These are phyloP conservation scores for Bassia scoparia DNA, from an alignment of 148 eudicot species.

Conservation along the genomic window DNA sequence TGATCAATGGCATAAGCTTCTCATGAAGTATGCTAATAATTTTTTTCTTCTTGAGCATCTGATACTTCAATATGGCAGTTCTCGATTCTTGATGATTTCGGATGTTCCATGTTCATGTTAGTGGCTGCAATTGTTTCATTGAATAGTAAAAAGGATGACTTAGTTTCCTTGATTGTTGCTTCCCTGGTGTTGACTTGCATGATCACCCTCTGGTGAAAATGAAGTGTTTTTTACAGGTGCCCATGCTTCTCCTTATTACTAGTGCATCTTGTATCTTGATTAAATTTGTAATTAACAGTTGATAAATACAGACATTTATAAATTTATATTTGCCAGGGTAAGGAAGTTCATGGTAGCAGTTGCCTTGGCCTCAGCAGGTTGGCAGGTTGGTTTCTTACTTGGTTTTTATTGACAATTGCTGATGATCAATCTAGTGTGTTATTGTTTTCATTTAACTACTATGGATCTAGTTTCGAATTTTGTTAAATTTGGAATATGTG, in stretches of 20 bases:
- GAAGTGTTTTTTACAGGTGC: constrained; percentile 84
- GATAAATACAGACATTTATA: no score
- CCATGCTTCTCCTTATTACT: constrained; percentile 20
- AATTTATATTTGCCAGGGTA: constrained; percentile 49
- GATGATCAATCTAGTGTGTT: background rate
- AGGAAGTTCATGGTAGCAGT: constrained; percentile 94
- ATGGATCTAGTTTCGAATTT: no score
- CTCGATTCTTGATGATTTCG: constrained; percentile 14
- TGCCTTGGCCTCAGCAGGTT: constrained; percentile 83
- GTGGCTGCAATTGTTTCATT: constrained; percentile 23
- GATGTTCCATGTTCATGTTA: background rate
- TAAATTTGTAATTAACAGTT: no score
- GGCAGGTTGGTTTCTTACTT: constrained; percentile 61
- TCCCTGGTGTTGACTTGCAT: constrained; percentile 74
- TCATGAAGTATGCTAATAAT: background rate
- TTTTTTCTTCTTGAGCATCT: background rate
- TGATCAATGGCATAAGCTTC: no score
- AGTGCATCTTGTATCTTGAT: background rate
- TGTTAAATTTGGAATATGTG: no score
- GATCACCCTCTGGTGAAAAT: constrained; percentile 74
- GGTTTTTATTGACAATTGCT: background rate
- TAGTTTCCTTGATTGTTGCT: constrained; percentile 76
- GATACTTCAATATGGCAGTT: constrained; percentile 7
- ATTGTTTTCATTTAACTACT: no score
- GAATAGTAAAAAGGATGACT: constrained; percentile 62